A percentile compares a stretch with the other conserved stretches of the same genome.
Evolutionary conservation across 495 filamentous ascomycete species (phyloP).

Genomic region (Trichocladium uniseriatum): DNA sequence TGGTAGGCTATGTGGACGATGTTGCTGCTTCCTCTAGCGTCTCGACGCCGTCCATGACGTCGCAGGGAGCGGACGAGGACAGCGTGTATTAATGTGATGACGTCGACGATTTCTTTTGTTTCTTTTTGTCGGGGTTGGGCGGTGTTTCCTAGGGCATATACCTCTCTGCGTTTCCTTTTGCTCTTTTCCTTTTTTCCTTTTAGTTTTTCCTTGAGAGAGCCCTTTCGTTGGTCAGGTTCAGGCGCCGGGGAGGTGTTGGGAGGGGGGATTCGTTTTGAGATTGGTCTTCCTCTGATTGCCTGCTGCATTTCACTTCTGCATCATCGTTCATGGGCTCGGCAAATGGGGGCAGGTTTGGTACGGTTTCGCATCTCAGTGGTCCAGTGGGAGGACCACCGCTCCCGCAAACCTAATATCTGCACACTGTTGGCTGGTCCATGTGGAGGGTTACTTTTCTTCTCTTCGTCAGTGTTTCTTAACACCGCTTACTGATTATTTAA

Average conservation of each 20-base stretch:
- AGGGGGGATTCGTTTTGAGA: slow-evolving; percentile 18
- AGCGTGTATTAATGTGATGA: slow-evolving; percentile 48
- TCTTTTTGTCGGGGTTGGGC: slow-evolving; percentile 12
- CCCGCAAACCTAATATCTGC: slow-evolving; percentile 45
- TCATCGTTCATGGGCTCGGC: slow-evolving; percentile 35
- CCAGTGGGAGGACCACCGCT: slow-evolving; percentile 32
- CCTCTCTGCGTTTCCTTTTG: slow-evolving; percentile 29
- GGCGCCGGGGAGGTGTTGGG: slow-evolving; percentile 19
- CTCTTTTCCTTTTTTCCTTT: slow-evolving; percentile 15
- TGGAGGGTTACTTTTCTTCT: slow-evolving; percentile 31
- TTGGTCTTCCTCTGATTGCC: slow-evolving; percentile 21
- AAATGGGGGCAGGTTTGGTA: slow-evolving; percentile 39
- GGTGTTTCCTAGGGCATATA: slow-evolving; percentile 43
- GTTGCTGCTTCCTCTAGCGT: slow-evolving; percentile 47
- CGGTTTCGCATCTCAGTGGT: slow-evolving; percentile 33
- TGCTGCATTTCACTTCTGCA: slow-evolving; percentile 31
- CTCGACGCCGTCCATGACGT: slow-evolving; percentile 53
- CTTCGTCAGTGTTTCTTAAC: slow-evolving; percentile 40
- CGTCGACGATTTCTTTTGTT: slow-evolving; percentile 39
- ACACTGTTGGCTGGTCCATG: slow-evolving; percentile 47
- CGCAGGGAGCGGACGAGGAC: slow-evolving; percentile 50
- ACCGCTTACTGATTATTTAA: slow-evolving; percentile 23
- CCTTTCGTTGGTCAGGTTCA: slow-evolving; percentile 17
- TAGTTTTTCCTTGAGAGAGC: slow-evolving; percentile 14
- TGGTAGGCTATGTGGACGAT: slow-evolving; percentile 87